These are phyloP conservation scores for Paxillus ammoniavirescens DNA, from an alignment of 768 basidiomycete species.

Conservation along the genomic window DNA sequence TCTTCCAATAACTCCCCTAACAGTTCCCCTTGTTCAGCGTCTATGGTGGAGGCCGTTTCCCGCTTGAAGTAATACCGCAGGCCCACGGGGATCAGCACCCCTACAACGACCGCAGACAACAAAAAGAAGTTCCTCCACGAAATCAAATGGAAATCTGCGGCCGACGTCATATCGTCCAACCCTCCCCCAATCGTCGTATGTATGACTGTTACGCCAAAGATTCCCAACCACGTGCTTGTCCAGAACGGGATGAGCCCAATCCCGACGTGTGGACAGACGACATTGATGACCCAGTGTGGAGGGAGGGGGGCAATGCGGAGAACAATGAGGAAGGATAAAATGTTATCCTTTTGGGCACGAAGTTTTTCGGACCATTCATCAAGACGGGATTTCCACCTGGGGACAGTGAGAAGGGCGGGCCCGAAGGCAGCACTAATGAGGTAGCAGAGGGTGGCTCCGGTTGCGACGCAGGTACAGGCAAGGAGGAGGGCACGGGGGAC, in stretches of 20 bases:
- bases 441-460: conserved; percentile 91
- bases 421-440: conserved; percentile 89
- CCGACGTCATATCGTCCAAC: conserved; percentile 91
- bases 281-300: conserved; percentile 95
- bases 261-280: conserved; percentile 89
- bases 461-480: conserved; percentile 89
- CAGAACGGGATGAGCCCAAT: conserved; percentile 86
- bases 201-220: conserved; percentile 88
- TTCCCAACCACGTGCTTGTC: conserved; percentile 86
- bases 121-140: conserved; percentile 90
- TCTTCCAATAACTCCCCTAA: conserved; percentile 36
- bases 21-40: conserved; percentile 33
- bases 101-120: conserved; percentile 80
- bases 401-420: conserved; percentile 84
- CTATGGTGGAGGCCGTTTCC: conserved; percentile 45
- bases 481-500: conserved; percentile 82
- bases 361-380: conserved; percentile 84
- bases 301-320: conserved; percentile 92
- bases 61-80: conserved; percentile 79
- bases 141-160: conserved; percentile 91
- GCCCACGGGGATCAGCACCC: conserved; percentile 92
- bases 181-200: conserved; percentile 94
- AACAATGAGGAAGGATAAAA: conserved; percentile 92
- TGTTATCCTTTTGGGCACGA: conserved; percentile 72
- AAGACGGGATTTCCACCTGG: conserved; percentile 79